Conservation (phyloP, 2,329 filamentous ascomycete species). For the Aspergillus quadricinctus region DNA sequence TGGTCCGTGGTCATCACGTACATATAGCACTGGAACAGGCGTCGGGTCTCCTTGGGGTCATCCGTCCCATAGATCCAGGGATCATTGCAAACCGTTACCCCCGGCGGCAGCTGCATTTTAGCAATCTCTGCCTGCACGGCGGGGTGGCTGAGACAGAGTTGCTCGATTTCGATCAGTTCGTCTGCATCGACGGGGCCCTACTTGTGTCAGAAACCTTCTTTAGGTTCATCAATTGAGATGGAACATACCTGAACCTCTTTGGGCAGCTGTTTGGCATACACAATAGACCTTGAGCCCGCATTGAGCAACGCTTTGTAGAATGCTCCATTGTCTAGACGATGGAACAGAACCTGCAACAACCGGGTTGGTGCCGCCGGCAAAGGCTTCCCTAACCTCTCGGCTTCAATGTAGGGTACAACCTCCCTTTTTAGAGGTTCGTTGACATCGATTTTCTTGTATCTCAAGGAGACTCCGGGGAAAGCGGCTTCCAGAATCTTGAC, state of each 20-base stretch:
- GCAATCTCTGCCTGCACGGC: conserved; percentile 56
- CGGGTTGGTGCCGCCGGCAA: conserved; percentile 49
- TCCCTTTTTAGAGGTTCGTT: conserved; percentile 61
- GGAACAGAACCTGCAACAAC: conserved; percentile 51
- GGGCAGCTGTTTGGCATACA: conserved; percentile 41
- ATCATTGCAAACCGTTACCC: conserved; percentile 54
- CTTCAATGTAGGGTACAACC: conserved; percentile 58
- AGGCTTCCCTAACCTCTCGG: conserved; percentile 52
- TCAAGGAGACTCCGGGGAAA: conserved; percentile 34
- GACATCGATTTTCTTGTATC: conserved; percentile 64
- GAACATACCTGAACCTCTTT: conserved; percentile 43
- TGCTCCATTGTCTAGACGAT: conserved; percentile 37
- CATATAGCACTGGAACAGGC: conserved; percentile 40
- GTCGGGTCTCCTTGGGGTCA: conserved; percentile 34
- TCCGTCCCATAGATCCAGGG: conserved; percentile 66
- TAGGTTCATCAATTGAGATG: not conserved
- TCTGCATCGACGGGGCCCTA: conserved; percentile 57
- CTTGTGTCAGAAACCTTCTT: conserved; percentile 22
- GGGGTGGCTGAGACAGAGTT: conserved; percentile 52
- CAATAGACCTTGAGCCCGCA: conserved; percentile 32
- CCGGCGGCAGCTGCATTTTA: conserved; percentile 56
- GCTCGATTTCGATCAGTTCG: conserved; percentile 57
- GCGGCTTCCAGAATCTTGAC: conserved; percentile 34
- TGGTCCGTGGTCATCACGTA: conserved; percentile 34
- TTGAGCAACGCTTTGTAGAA: conserved; percentile 42